Evolutionary conservation across 495 filamentous ascomycete genomes (phyloP).

Genomic region (Neurospora hispaniola): DNA sequence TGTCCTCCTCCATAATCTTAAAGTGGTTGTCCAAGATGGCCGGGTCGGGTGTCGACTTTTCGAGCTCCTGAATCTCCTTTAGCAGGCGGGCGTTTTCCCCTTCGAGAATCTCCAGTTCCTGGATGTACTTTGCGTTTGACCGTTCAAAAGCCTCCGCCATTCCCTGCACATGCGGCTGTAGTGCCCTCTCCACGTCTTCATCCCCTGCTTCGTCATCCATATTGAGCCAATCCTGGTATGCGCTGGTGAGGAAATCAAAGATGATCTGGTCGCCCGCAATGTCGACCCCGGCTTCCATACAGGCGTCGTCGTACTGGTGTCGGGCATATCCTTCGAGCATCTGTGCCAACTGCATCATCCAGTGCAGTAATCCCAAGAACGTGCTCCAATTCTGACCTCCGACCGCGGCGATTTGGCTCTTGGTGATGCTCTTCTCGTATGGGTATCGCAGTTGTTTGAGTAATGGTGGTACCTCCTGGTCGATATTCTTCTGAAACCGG

Average conservation of each 20-base stretch:
- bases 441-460: conserved; percentile 91
- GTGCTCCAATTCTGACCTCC: conserved; percentile 93
- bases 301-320: conserved; percentile 80
- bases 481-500: conserved; percentile 81
- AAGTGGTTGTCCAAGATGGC: conserved; percentile 73
- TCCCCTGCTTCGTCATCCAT: conserved; percentile 79
- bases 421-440: conserved; percentile 86
- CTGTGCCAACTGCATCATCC: conserved; percentile 94
- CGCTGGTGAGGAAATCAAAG: conserved; percentile 76
- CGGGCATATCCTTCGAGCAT: conserved; percentile 73
- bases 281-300: conserved; percentile 73
- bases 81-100: conserved; percentile 66
- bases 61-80: conserved; percentile 78
- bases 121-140: conserved; percentile 66
- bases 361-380: conserved; percentile 88
- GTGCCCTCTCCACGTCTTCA: conserved; percentile 60
- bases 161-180: conserved; percentile 71
- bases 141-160: conserved; percentile 87
- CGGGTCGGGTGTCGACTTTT: conserved; percentile 73
- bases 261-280: conserved; percentile 83
- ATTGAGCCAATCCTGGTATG: conserved; percentile 88
- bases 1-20: conserved; percentile 81
- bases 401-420: conserved; percentile 86
- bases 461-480: conserved; percentile 83
- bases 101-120: conserved; percentile 74